Evolutionary conservation across 2,329 filamentous ascomycete species (phyloP), one percentile per base, ranked within the genome.

Genomic region (Verticillium nubilum): DNA sequence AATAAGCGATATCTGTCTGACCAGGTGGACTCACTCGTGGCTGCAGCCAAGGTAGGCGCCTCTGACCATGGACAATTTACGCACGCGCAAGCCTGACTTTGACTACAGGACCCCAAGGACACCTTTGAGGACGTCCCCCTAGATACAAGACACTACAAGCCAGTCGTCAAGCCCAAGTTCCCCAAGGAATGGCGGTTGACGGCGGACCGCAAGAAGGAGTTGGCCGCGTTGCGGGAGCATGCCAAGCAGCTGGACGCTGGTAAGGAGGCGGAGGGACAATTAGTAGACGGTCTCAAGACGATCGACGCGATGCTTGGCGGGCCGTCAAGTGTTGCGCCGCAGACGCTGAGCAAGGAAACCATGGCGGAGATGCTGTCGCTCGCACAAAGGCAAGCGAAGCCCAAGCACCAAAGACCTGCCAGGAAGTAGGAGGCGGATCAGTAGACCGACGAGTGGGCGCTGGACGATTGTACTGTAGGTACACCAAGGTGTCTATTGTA

Each of bases 1-100:
- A 99, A 99, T 80, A 99, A 98, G 82, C 87, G 91, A n/a, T 95
- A 95, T 72, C 81, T 99, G 25, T 89, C 86, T 58, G 91, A 96
- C 67, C 75, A 92, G 55, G 84, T 98, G 56, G 80, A 88, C 63
- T 84, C 81, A 56, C 77, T 99, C 65, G 77, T 99, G 61, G 79
- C 78, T 6, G 87, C 91, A 70, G 92, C 93, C 60, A 90, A 87
- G 78, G 84, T 84, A 74, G 53, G 73, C 26, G 33, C 42, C 12
- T 29, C 42, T 2, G 17, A 12, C 42, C 9, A 35, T 33, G 12
- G 5, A 54, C 7, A 13, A 13, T n/a, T 19, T 23, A 13, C 26
- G 6, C 9, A 27, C 13, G 19, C 47, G 12, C 5, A 19, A 17
- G 25, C 17, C 17, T 28, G 19, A 26, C 37, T 13, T 52, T 56